These are phyloP conservation scores for Colletotrichum brevisporum DNA, from an alignment of 2,329 filamentous ascomycete species.

Conservation along the genomic window DNA sequence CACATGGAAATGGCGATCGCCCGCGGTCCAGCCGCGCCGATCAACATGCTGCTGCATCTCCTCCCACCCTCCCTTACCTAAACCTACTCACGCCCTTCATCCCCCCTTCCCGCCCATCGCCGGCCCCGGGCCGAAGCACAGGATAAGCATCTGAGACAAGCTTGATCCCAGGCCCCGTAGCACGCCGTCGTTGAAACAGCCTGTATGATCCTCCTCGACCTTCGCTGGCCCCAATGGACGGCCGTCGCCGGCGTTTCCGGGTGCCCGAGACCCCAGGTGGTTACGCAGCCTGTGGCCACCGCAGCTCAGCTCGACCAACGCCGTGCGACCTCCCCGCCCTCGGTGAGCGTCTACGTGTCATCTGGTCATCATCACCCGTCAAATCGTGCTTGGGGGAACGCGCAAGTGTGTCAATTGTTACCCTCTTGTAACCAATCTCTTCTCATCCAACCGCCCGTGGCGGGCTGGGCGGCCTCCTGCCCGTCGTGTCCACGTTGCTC, in stretches of 20 bases:
- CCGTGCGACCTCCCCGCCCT: slow-evolving; percentile 8
- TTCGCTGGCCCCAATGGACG: not conserved
- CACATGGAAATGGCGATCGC: too few species aligned
- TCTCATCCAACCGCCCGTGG: not conserved
- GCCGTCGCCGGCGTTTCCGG: not conserved
- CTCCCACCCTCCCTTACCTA: not conserved
- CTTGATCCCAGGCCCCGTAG: not conserved
- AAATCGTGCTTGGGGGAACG: slow-evolving; percentile 2
- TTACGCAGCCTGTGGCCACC: slow-evolving; percentile 14
- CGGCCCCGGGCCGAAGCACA: slow-evolving; percentile 3
- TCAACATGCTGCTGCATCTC: not conserved
- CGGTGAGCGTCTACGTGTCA: slow-evolving; percentile 10
- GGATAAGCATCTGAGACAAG: not conserved
- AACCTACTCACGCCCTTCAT: not conserved
- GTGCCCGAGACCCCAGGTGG: slow-evolving; percentile 10
- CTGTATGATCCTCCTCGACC: slow-evolving; percentile 15
- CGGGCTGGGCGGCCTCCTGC: not conserved
- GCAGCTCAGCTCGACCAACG: slow-evolving; percentile 17
- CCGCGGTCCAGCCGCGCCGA: not conserved
- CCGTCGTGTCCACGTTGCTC: slow-evolving; percentile 2
- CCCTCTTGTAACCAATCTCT: slow-evolving; percentile 24
- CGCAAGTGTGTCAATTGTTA: slow-evolving; percentile 15
- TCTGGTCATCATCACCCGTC: slow-evolving; percentile 12
- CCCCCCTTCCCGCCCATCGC: not conserved
- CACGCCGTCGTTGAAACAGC: slow-evolving; percentile 12